A percentile compares a stretch with the other conserved stretches of the same genome.
These are phyloP conservation scores for Mimosa pudica DNA, from an alignment of 306 rosid genomes.

Conservation along the genomic window DNA sequence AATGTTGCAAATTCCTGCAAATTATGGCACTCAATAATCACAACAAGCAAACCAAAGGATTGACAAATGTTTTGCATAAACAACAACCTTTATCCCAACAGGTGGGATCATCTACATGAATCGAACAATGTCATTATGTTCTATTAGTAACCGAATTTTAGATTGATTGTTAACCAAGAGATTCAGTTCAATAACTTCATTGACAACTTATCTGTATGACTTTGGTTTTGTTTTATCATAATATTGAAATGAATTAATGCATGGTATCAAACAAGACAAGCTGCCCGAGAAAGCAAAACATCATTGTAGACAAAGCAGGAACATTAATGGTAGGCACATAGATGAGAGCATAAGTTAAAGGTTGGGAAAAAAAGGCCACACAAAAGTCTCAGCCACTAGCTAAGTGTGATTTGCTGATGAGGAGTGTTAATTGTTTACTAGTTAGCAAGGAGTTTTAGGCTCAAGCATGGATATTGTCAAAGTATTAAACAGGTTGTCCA, in stretches of 20 bases:
- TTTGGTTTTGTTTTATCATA: background rate
- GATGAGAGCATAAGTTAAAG: background rate
- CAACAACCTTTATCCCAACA: too few relatives aligned
- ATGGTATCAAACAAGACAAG: background rate
- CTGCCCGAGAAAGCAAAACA: background rate
- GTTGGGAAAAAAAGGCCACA: background rate
- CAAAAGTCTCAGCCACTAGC: background rate
- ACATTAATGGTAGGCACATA: background rate
- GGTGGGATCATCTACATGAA: too few relatives aligned
- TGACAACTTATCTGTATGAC: background rate
- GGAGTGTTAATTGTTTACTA: too few relatives aligned
- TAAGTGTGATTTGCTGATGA: too few relatives aligned
- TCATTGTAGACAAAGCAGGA: background rate
- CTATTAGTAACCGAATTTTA: too few relatives aligned
- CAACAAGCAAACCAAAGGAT: constrained; percentile 8
- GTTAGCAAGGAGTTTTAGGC: too few relatives aligned
- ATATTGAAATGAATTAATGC: too few relatives aligned
- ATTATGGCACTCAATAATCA: background rate
- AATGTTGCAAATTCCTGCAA: constrained; percentile 61
- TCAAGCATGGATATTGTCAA: too few relatives aligned
- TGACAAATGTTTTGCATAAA: too few relatives aligned
- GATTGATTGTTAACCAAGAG: too few relatives aligned
- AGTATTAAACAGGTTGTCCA: background rate
- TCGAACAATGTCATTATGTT: too few relatives aligned
- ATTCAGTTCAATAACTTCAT: too few relatives aligned